phyloP scores from a whole-genome alignment of 768 basidiomycete species.

The Collybia nuda region DNA sequence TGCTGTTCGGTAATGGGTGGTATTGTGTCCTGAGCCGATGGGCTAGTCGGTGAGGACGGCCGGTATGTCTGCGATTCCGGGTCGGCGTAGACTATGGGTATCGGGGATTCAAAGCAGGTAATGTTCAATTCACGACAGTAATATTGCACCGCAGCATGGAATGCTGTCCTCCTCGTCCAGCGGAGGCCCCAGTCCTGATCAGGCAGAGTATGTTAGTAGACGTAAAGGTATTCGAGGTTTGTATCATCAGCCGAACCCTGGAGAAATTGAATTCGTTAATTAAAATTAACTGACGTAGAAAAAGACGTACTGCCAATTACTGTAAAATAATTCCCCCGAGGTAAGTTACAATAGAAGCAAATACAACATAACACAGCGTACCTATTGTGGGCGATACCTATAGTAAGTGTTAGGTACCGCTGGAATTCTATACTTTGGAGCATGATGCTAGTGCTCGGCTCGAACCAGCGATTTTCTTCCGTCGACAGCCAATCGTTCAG shows the following conservation, averaged over 20 bases:
- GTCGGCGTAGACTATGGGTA: slow-evolving; percentile 56
- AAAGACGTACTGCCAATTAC: too few relatives aligned
- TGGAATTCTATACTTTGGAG: slow-evolving; percentile 68
- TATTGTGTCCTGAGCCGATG: slow-evolving; percentile 12
- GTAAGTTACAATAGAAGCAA: too few relatives aligned
- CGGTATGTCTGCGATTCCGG: slow-evolving; percentile 22
- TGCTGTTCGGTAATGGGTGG: slow-evolving; percentile 9
- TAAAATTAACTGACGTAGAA: too few relatives aligned
- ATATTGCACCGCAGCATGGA: slow-evolving; percentile 75
- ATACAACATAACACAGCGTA: slow-evolving; percentile 11
- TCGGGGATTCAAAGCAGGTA: slow-evolving; percentile 53
- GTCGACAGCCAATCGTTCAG: slow-evolving; percentile 77
- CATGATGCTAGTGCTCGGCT: slow-evolving; percentile 62
- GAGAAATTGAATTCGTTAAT: too few relatives aligned
- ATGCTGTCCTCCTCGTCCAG: slow-evolving; percentile 66
- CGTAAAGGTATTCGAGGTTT: not conserved
- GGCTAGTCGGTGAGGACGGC: slow-evolving; percentile 11
- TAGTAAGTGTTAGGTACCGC: slow-evolving; percentile 65
- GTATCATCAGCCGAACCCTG: too few relatives aligned
- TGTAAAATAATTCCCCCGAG: too few relatives aligned
- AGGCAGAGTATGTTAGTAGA: not conserved
- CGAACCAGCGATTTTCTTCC: slow-evolving; percentile 80
- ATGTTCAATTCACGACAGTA: slow-evolving; percentile 74
- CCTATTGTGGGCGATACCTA: slow-evolving; percentile 61
- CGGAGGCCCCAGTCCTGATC: slow-evolving; percentile 58